Evolutionary conservation across 306 rosid species (phyloP), one percentile per base, ranked within the genome.

Genomic region (Medicago ruthenica): DNA sequence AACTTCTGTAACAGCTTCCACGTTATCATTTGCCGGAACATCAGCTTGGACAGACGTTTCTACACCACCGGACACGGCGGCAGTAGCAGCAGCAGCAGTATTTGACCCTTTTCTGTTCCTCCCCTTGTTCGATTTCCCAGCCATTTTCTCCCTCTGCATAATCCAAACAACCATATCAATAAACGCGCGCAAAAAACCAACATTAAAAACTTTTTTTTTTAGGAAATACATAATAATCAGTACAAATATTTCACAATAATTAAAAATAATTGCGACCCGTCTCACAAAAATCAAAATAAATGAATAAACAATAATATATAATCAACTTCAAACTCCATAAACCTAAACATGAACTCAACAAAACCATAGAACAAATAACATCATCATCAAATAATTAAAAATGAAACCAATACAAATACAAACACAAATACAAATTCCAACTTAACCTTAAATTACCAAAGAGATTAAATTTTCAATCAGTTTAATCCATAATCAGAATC

Each of bases 91-190:
- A 5, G 64, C 16, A 31, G 67, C 20, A 68, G 63, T 81, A 41
- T 87, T 86, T 0, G 85, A 80, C 65, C 82, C 93, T 82, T 63
- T 90, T 81, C 81, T 82, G 82, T 80, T 81, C 89, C 85, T 90
- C 67, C 91, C 93, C 76, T 86, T 92, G 84, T 85, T 85, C 0
- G 98, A 90, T 71, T 90, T 96, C 54, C 99, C 97, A 55, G 97
- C 99, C 99, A 96, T 96, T 79, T 71, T 65, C 63, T 63, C 83
- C 83, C 12, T 76, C 84, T 41, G 15, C 18, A 10, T 37, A 15
- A 80, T 65, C 75, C 31, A 60, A 81, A 74, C 61, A 69, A 45
- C 63, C 20, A 22, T 3, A 68, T 79, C 77, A 71, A 55, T 13
- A 73, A 10, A 61, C 45, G n/a, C 6, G 14, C 66, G n/a, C 2